A percentile compares a stretch with the other conserved stretches of the same genome.
phyloP scores from a whole-genome alignment of 2,329 filamentous ascomycete species.

The Verticillium dahliae region DNA sequence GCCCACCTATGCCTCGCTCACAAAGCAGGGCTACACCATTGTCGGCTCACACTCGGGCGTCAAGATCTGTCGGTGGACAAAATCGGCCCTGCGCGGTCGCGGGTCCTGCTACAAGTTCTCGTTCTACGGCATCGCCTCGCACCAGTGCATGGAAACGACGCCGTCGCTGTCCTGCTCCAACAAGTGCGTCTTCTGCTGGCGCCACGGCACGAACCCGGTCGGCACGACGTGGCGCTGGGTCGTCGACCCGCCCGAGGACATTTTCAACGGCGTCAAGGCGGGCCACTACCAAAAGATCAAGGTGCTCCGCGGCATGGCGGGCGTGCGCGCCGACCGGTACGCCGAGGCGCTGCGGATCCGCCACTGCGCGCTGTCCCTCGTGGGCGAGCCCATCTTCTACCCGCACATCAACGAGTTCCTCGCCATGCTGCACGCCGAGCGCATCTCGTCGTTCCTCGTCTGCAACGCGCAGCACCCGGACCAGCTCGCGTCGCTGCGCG shows the following conservation, averaged over 20 bases:
- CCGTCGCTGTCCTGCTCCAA: slow-evolving; percentile 94
- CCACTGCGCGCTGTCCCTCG: slow-evolving; percentile 85
- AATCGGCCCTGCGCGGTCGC: slow-evolving; percentile 86
- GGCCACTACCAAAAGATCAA: slow-evolving; percentile 97
- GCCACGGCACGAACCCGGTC: slow-evolving; percentile 94
- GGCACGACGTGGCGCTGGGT: slow-evolving; percentile 97
- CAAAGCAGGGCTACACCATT: slow-evolving; percentile 94
- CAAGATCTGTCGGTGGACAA: slow-evolving; percentile 98
- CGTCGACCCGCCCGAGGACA: slow-evolving; percentile 82
- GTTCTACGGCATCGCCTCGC: slow-evolving; percentile 93
- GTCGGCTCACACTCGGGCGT: slow-evolving; percentile 93
- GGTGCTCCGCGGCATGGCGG: slow-evolving; percentile 89
- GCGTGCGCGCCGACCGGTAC: slow-evolving; percentile 85
- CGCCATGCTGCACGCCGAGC: slow-evolving; percentile 72
- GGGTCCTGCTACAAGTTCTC: slow-evolving; percentile 97
- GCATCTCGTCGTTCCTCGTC: slow-evolving; percentile 89
- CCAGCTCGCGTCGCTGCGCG: slow-evolving; percentile 72
- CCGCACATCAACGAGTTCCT: slow-evolving; percentile 94
- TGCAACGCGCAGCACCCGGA: slow-evolving; percentile 97
- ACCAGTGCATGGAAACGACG: slow-evolving; percentile 97
- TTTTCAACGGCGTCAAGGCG: slow-evolving; percentile 84
- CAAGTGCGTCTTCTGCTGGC: slow-evolving; percentile 99
- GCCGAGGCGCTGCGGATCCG: slow-evolving; percentile 88
- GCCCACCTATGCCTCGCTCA: slow-evolving; percentile 81
- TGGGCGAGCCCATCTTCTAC: slow-evolving; percentile 98